Base-by-base conservation (phyloP, 495 filamentous ascomycete species). In the Lineolata rhizophorae region DNA sequence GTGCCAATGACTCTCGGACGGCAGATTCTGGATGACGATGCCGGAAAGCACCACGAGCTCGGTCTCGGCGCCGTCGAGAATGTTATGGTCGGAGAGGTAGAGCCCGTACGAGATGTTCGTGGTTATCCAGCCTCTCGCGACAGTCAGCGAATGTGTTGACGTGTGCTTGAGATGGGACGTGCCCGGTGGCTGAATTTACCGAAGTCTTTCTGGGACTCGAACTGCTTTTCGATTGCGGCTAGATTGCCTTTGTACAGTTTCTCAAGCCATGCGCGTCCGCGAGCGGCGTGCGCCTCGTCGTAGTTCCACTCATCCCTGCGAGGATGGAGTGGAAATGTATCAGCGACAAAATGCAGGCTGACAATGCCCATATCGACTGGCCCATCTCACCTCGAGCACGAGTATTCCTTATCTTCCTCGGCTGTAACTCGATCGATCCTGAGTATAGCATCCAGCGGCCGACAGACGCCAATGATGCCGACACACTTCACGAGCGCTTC, bases 11-110 rank as follows among this genome's bases (percentile, higher is more conserved):
- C 47, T 53, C 35, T 49, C 45, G 2, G 35, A 32, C 18, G 35
- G 37, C 12, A 51, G 32, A 37, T 53, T 53, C 38, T 53, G 50
- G 8, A 49, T 44, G 46, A 53, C 49, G 20, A 53, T 51, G 9
- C 41, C 50, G 3, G 39, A 31, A 16, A 53, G 31, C 3, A 51
- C 48, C 2, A 48, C 45, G 11, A 53, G 36, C 31, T 53, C 46
- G 2, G 50, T 51, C n/a, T 49, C 50, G n/a, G 48, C 21, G 25
- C 38, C 44, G 29, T 50, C 42, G 3, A 53, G 46, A 20, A 51
- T 46, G 6, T 31, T 36, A 34, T 49, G 48, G 32, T 53, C 48
- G 18, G 46, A 49, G 18, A 53, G 44, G 31, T 47, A 53, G 12
- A 53, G 40, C 9, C 50, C 48, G 35, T 53, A 53, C 9, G 42